Conservation (phyloP, 805 yeast genomes). For the Saturnispora halmiae region DNA sequence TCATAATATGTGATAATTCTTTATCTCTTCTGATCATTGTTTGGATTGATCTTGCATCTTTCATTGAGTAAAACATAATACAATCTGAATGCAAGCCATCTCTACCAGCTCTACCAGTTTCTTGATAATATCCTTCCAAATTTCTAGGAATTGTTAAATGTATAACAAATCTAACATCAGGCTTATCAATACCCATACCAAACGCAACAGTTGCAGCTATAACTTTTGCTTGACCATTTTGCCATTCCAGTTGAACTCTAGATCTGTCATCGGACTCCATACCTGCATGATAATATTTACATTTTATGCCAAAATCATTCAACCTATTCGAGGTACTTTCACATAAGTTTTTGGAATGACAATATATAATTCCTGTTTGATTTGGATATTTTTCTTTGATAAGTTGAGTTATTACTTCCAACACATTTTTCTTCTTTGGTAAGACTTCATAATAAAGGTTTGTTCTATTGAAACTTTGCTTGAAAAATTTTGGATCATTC, state of each 20-base stretch:
- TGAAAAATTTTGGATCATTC: constrained; percentile 51
- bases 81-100: constrained; percentile 83
- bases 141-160: constrained; percentile 85
- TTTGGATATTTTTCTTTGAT: constrained; percentile 42
- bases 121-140: constrained; percentile 94
- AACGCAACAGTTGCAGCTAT: constrained; percentile 97
- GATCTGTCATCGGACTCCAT: constrained; percentile 70
- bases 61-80: constrained; percentile 68
- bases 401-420: constrained; percentile 51
- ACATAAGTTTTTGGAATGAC: constrained; percentile 84
- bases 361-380: constrained; percentile 82
- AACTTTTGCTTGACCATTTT: constrained; percentile 54
- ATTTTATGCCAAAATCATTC: constrained; percentile 48
- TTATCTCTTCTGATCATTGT: constrained; percentile 69
- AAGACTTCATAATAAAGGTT: constrained; percentile 74
- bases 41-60: constrained; percentile 71
- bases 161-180: constrained; percentile 86
- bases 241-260: constrained; percentile 76
- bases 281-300: constrained; percentile 91
- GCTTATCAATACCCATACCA: constrained; percentile 98
- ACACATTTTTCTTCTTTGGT: constrained; percentile 48
- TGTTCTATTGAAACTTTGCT: constrained; percentile 87
- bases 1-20: constrained; percentile 51
- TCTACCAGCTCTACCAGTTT: constrained; percentile 97
- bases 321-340: constrained; percentile 68